Base-by-base conservation (phyloP, 306 rosid genomes). In the Trichosanthes cucumerina region DNA sequence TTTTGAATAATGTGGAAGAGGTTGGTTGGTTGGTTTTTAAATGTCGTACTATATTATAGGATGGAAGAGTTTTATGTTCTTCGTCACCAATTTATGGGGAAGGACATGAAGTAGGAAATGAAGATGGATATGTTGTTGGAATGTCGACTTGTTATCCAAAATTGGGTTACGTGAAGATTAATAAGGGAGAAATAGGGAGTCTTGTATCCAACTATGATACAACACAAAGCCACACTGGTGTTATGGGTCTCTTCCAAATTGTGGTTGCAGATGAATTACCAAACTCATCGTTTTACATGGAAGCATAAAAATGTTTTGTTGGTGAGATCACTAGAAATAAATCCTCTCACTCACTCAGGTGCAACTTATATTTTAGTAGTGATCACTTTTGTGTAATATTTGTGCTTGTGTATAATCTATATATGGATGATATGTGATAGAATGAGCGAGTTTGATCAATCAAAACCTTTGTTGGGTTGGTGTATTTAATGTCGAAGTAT, bases 101-200 rank as follows among this genome's bases (percentile, higher is more conserved):
- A 15, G 96, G 98, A 2, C 43, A 78, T 3, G 92, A 91, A 69
- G 86, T 87, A 24, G 98, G 97, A 78, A 87, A 93, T 49, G 98
- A 93, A 47, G 79, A 63, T 8, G 86, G 88, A 0, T 91, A 89
- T 79, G 80, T 93, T 6, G 91, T 93, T n/a, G 98, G 98, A 83
- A 93, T 93, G 98, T 75, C 90, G 2, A 87, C 91, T 49, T 93
- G 98, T 78, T 93, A 87, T 81, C 98, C 98, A 59, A 43, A 9
- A 56, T 87, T 85, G 14, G 95, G 98, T 57, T 84, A 91, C 46
- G 53, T 93, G 19, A 84, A 87, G 85, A 89, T 93, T 66, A 44
- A 33, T 0, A 85, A 84, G 64, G 91, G 91, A 19, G 98, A 93
- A 85, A 84, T 77, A 1, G 70, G 91, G 65, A 81, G 79, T 79